phyloP scores from a whole-genome alignment of 768 basidiomycete genomes.

The Leccinum boreale region DNA sequence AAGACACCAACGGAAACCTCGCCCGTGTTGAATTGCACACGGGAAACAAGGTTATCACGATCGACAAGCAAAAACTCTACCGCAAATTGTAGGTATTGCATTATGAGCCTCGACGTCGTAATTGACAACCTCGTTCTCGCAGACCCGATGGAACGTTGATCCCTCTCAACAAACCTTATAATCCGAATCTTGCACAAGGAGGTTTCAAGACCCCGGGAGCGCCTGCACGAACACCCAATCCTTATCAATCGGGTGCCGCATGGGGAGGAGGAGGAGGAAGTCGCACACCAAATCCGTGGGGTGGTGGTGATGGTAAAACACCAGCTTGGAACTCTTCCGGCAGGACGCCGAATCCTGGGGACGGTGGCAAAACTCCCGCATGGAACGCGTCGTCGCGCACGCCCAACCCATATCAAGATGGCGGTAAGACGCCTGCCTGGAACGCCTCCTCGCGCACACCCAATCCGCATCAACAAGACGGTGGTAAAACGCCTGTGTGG shows the following conservation, averaged over 20 bases:
- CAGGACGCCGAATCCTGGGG: conserved; percentile 65
- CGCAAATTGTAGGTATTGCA: conserved; percentile 60
- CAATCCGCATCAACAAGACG: conserved; percentile 42
- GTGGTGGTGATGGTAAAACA: conserved; percentile 52
- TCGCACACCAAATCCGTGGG: conserved; percentile 70
- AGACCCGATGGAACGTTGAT: conserved; percentile 58
- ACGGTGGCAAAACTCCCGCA: conserved; percentile 65
- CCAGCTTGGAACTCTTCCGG: conserved; percentile 63
- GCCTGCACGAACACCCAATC: conserved; percentile 45
- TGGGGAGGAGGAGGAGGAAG: conserved; percentile 32
- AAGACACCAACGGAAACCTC: conserved; percentile 86
- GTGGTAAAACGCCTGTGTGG: conserved; percentile 15
- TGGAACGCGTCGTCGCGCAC: conserved; percentile 52
- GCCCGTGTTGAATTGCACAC: conserved; percentile 90
- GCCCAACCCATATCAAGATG: conserved; percentile 51
- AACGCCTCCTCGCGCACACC: conserved; percentile 49
- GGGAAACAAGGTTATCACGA: conserved; percentile 84
- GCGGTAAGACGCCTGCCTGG: conserved; percentile 52
- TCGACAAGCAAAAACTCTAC: conserved; percentile 77
- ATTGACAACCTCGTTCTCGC: conserved; percentile 6
- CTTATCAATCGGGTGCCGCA: conserved; percentile 38
- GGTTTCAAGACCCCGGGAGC: conserved; percentile 36
- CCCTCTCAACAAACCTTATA: conserved; percentile 42
- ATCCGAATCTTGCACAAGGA: conserved; percentile 18
- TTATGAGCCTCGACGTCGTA: neutral